phyloP scores from a whole-genome alignment of 805 yeast species.

The Spathaspora passalidarum region DNA sequence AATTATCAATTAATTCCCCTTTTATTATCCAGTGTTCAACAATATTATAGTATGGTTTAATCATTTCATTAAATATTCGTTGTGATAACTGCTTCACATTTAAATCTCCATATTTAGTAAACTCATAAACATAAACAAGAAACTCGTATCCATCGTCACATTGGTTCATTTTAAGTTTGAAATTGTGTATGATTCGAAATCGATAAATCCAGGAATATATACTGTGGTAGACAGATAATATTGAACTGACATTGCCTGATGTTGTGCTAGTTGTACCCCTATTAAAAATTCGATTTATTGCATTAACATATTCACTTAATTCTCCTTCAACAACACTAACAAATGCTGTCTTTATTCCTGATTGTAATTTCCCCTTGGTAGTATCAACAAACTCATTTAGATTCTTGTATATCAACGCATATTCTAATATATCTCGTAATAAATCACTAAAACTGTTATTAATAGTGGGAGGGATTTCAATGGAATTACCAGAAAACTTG shows the following conservation, averaged over 20 bases:
- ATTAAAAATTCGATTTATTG: slow-evolving; percentile 33
- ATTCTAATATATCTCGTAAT: slow-evolving; percentile 60
- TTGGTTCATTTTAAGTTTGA: slow-evolving; percentile 38
- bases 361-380: slow-evolving; percentile 23
- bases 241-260: slow-evolving; percentile 5
- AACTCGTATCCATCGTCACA: slow-evolving; percentile 46
- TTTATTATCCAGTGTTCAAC: slow-evolving; percentile 63
- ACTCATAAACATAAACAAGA: slow-evolving; percentile 48
- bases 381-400: slow-evolving; percentile 32
- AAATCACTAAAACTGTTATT: slow-evolving; percentile 56
- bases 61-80: slow-evolving; percentile 42
- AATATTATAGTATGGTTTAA: slow-evolving; percentile 59
- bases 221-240: slow-evolving; percentile 34
- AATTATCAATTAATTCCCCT: slow-evolving; percentile 58
- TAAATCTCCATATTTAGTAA: slow-evolving; percentile 63
- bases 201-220: slow-evolving; percentile 51
- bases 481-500: slow-evolving; percentile 31
- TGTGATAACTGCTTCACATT: slow-evolving; percentile 42
- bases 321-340: slow-evolving; percentile 45
- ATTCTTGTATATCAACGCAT: slow-evolving; percentile 61
- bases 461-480: slow-evolving; percentile 49
- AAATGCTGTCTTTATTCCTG: slow-evolving; percentile 65
- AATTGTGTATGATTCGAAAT: slow-evolving; percentile 49
- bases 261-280: neutral
- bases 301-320: slow-evolving; percentile 30